Evolutionary conservation across 208 protist species (phyloP).

Genomic region (Leishmania aethiopica): DNA sequence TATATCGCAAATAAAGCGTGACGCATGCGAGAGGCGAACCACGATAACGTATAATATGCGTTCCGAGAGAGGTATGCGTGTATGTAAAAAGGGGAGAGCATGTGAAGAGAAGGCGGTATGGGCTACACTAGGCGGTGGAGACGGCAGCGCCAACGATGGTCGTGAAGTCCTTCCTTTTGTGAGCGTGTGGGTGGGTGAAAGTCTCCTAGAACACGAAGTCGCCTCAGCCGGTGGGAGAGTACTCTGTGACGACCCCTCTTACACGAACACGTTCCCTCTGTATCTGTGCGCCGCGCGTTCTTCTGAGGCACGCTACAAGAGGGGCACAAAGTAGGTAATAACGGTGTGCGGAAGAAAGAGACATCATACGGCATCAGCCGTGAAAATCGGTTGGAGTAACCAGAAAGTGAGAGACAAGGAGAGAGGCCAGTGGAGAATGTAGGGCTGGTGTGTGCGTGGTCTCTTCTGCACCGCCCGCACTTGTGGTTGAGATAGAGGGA

Average conservation of each 20-base stretch:
- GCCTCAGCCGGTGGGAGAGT: neutral
- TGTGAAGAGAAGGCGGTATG: neutral
- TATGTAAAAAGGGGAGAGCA: neutral
- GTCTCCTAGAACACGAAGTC: neutral
- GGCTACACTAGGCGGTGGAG: neutral
- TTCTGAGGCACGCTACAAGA: neutral
- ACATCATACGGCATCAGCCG: neutral
- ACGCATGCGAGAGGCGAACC: neutral
- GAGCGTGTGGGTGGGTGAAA: neutral
- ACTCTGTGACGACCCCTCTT: neutral
- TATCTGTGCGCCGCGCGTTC: neutral
- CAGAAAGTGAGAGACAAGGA: neutral
- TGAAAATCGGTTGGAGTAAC: neutral
- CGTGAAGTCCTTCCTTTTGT: neutral
- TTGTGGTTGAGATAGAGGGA: neutral
- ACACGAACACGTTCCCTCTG: neutral
- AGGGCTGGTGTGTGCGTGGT: neutral
- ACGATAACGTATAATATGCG: neutral
- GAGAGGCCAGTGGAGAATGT: neutral
- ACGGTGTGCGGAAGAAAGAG: neutral
- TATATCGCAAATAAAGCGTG: neutral
- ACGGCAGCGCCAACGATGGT: neutral
- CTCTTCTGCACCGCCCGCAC: neutral
- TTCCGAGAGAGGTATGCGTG: neutral
- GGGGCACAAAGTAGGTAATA: neutral